A percentile compares a stretch with the other conserved stretches of the same genome.
These are phyloP conservation scores for Ormosia semicastrata DNA, from an alignment of 306 rosid genomes.

Conservation along the genomic window DNA sequence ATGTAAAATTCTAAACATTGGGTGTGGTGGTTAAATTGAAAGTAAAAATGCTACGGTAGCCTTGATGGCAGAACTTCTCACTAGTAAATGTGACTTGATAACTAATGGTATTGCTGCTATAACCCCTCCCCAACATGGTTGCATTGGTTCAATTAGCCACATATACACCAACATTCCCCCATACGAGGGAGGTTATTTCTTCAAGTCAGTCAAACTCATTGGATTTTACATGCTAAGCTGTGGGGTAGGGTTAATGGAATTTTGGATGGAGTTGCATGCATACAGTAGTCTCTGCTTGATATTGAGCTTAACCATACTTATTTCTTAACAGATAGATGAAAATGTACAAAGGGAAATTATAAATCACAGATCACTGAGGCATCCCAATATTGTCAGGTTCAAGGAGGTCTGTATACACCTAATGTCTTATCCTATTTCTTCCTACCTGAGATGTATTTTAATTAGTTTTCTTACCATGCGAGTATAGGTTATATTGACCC, in stretches of 20 bases:
- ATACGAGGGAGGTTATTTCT: not conserved
- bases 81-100: not conserved
- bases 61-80: not conserved
- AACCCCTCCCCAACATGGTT: not conserved
- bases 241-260: not conserved
- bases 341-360: slow-evolving; percentile 92
- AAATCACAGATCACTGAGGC: slow-evolving; percentile 93
- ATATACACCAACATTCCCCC: not conserved
- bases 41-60: not conserved
- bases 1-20: not conserved
- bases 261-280: slow-evolving; percentile 1
- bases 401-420: slow-evolving; percentile 65
- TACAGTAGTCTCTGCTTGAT: slow-evolving; percentile 1
- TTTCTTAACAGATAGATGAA: slow-evolving; percentile 81
- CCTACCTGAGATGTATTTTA: slow-evolving; percentile 5
- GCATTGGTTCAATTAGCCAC: not conserved
- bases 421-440: slow-evolving; percentile 7
- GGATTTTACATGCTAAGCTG: not conserved
- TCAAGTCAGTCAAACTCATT: not conserved
- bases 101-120: not conserved
- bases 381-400: slow-evolving; percentile 95
- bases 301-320: slow-evolving; percentile 2
- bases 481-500: slow-evolving; percentile 78
- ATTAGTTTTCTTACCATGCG: not conserved
- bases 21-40: not conserved